Base-by-base conservation (phyloP, 495 filamentous ascomycete species). In the Cenococcum geophilum region DNA sequence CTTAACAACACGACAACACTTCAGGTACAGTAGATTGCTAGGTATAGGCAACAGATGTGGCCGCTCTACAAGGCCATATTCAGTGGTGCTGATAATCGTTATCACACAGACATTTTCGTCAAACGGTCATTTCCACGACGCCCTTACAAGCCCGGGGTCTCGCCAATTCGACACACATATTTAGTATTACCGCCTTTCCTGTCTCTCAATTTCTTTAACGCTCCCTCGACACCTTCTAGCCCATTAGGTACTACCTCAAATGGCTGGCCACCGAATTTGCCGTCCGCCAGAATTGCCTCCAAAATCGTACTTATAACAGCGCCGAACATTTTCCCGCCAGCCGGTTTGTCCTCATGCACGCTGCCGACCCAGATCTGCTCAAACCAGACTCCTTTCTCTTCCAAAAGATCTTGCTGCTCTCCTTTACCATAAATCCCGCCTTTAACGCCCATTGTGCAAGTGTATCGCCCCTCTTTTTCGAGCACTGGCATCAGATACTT, bases 241-340 rank as follows among this genome's bases (percentile, higher is more conserved):
- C 45, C 45, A 49, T 22, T 22, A 20, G 45, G 45, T 20, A 18
- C n/a, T n/a, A 49, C 5, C 22, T 49, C 16, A 18, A 20, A 49
- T 22, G 45, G 45, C 18, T 49, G 45, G 9, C 18, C 45, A 9
- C 22, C n/a, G 6, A 49, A 49, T 18, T n/a, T 49, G 5, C 45
- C 45, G 45, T 49, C 45, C n/a, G 6, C 45, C 14, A 49, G n/a
- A 22, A 18, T 8, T 18, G 6, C 5, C n/a, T 22, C 45, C 1
- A 49, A 22, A 49, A 32, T 6, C 27, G 6, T 6, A 32, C 27
- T 32, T 6, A 32, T 32, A 32, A 32, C 27, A 32, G 43, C 43
- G 43, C 49, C 49, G 21, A 52, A 52, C 49, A 52, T 2, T 21
- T 23, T 52, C 49, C 49, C 49, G 14, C 49, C 49, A 2, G 14